Evolutionary conservation across 257 asterid genomes (phyloP).

Genomic region (Forsythia suspensa): DNA sequence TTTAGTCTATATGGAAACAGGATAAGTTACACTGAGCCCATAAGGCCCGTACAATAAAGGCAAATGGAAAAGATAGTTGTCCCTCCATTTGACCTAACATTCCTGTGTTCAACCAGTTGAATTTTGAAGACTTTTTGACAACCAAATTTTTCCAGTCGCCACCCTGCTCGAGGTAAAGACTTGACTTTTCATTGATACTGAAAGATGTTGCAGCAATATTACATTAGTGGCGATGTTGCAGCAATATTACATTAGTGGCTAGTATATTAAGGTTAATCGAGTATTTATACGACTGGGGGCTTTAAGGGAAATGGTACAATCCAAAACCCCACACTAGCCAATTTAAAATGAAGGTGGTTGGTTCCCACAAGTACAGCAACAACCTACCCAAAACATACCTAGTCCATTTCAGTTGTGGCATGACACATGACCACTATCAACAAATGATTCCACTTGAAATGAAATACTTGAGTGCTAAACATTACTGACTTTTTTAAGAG

Average conservation of each 20-base stretch:
- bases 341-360: background rate
- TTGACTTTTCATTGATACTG: background rate
- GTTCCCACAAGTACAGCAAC: background rate
- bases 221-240: background rate
- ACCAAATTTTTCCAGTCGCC: background rate
- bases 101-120: no score
- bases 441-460: background rate
- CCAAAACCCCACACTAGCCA: background rate
- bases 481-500: background rate
- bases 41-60: background rate
- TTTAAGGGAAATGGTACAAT: no score
- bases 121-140: no score
- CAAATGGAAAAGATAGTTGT: background rate
- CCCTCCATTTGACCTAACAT: no score
- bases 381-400: background rate
- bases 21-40: background rate
- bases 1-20: background rate
- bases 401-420: background rate
- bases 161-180: background rate
- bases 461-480: background rate
- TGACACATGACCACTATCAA: background rate
- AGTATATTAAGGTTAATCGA: background rate
- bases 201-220: no score
- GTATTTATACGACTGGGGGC: background rate
- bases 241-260: background rate